Conservation (phyloP, 441 rosid genomes). For the Bruguiera hainesii region DNA sequence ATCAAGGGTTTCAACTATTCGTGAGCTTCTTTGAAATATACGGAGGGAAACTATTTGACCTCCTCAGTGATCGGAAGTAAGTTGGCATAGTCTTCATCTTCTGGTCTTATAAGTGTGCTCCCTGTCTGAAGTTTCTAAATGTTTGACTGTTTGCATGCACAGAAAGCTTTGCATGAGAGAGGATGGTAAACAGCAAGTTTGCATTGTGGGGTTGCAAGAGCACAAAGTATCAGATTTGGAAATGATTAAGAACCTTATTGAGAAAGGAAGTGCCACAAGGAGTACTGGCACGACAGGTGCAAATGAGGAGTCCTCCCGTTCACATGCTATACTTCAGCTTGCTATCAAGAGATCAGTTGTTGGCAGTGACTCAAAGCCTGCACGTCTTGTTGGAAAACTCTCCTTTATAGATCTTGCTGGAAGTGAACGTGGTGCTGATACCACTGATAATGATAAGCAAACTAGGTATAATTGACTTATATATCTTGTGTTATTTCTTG, state of each 20-base stretch:
- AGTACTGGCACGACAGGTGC: conserved; percentile 98
- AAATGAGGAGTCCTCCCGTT: conserved; percentile 99
- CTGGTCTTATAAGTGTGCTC: conserved; percentile 13
- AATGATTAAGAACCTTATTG: conserved; percentile 84
- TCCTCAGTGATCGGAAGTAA: conserved; percentile 91
- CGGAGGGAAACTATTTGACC: conserved; percentile 94
- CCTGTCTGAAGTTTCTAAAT: conserved; percentile 21
- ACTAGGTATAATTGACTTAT: conserved; percentile 56
- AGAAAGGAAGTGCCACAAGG: conserved; percentile 84
- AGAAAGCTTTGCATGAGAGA: conserved; percentile 99
- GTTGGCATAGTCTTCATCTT: conserved; percentile 26
- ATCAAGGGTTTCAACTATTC: conserved; percentile 86
- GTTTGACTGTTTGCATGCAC: conserved; percentile 25
- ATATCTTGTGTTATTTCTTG: conserved; percentile 6
- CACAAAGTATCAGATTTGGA: conserved; percentile 89
- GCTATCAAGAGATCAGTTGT: conserved; percentile 81
- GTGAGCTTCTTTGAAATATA: conserved; percentile 98
- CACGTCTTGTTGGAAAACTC: conserved; percentile 90
- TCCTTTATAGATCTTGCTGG: conserved; percentile 99
- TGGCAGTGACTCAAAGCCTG: conserved; percentile 74
- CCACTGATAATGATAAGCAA: conserved; percentile 96
- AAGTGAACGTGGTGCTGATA: conserved; percentile 99
- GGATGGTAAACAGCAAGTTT: conserved; percentile 98
- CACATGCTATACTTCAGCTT: conserved; percentile 99
- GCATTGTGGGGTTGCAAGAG: conserved; percentile 98